Evolutionary conservation across 2,329 filamentous ascomycete species (phyloP).

Genomic region (Aschersonia sp.): DNA sequence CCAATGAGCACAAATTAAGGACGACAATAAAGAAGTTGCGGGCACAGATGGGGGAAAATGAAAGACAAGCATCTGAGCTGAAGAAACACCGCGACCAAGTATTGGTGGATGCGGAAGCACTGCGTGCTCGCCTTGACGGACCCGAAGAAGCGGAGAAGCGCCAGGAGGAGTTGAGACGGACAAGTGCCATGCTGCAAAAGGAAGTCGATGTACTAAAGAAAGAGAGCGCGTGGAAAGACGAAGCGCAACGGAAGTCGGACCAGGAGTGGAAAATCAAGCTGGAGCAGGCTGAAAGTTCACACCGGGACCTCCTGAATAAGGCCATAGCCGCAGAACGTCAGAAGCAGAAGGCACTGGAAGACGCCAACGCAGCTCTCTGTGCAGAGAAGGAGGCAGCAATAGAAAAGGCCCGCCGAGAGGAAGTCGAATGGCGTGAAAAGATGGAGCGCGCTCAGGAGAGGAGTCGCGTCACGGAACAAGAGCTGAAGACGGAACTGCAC

Average conservation of each 20-base stretch:
- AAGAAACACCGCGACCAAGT: slow-evolving; percentile 45
- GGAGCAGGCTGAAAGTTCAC: slow-evolving; percentile 48
- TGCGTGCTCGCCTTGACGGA: slow-evolving; percentile 33
- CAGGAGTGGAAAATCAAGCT: slow-evolving; percentile 53
- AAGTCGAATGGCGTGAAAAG: slow-evolving; percentile 59
- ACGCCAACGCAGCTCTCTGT: slow-evolving; percentile 47
- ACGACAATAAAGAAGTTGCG: slow-evolving; percentile 71
- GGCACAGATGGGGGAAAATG: slow-evolving; percentile 47
- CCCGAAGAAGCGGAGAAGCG: slow-evolving; percentile 40
- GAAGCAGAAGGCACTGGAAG: slow-evolving; percentile 37
- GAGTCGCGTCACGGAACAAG: slow-evolving; percentile 52
- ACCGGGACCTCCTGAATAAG: slow-evolving; percentile 51
- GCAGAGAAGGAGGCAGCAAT: slow-evolving; percentile 65
- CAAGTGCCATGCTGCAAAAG: slow-evolving; percentile 33
- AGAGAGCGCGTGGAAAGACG: slow-evolving; percentile 42
- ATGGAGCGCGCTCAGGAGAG: slow-evolving; percentile 59
- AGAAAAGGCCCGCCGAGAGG: slow-evolving; percentile 55
- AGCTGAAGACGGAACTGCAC: slow-evolving; percentile 64
- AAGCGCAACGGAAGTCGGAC: slow-evolving; percentile 53
- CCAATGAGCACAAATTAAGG: slow-evolving; percentile 72
- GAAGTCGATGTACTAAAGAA: slow-evolving; percentile 27
- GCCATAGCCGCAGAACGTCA: slow-evolving; percentile 53
- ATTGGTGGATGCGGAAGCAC: slow-evolving; percentile 29
- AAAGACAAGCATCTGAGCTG: slow-evolving; percentile 47
- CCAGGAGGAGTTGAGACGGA: slow-evolving; percentile 32